These are phyloP conservation scores for Rhodamnia argentea DNA, from an alignment of 345 rosid species.

Conservation along the genomic window DNA sequence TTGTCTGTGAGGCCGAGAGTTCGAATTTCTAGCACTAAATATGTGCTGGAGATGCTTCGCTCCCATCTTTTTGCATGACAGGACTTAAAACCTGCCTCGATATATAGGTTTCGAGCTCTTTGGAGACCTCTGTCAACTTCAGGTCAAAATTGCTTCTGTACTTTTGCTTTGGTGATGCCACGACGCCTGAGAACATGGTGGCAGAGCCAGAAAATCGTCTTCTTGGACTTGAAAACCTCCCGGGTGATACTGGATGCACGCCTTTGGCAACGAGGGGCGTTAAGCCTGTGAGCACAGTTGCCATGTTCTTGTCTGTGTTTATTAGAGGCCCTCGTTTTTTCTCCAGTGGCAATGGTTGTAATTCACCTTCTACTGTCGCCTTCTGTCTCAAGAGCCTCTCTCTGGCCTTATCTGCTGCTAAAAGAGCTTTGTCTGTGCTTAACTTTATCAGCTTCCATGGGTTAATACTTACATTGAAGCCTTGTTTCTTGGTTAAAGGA, in stretches of 20 bases:
- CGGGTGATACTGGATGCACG: constrained; percentile 44
- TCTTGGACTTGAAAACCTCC: constrained; percentile 72
- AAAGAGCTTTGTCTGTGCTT: constrained; percentile 79
- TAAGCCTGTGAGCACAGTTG: constrained; percentile 20
- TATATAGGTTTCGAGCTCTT: constrained; percentile 79
- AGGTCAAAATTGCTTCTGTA: constrained; percentile 74
- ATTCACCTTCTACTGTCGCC: constrained; percentile 21
- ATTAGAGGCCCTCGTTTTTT: constrained; percentile 58
- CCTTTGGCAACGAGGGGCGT: constrained; percentile 38
- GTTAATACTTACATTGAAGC: constrained; percentile 66
- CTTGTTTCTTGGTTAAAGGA: constrained; percentile 43
- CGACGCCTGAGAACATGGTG: constrained; percentile 20
- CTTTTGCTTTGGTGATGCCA: constrained; percentile 66
- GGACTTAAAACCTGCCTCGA: constrained; percentile 84
- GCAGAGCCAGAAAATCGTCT: constrained; percentile 75
- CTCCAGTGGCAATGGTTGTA: constrained; percentile 77
- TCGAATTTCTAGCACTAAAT: constrained; percentile 13
- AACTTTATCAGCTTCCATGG: constrained; percentile 80
- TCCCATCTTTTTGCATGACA: constrained; percentile 57
- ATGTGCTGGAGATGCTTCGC: constrained; percentile 47
- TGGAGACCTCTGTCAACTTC: constrained; percentile 83
- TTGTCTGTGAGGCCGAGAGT: constrained; percentile 56
- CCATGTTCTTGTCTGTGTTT: constrained; percentile 33
- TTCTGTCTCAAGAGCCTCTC: constrained; percentile 60
- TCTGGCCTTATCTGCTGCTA: constrained; percentile 88